Conservation (phyloP, 2,329 filamentous ascomycete species). For the Aspergillus alliaceus region DNA sequence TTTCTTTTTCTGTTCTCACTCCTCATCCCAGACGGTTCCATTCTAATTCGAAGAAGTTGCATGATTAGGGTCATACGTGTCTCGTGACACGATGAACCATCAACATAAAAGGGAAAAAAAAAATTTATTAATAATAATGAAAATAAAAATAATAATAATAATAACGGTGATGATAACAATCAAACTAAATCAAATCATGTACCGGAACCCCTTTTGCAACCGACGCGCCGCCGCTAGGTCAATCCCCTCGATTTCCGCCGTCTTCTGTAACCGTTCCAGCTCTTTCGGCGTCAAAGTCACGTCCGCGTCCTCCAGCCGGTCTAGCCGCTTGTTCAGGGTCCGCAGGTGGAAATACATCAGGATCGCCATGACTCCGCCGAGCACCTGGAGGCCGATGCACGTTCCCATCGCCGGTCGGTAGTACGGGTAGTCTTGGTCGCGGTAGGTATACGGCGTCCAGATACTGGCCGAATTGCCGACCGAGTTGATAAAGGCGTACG, state of each 20-base stretch:
- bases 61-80: no score
- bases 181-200: slow-evolving; percentile 44
- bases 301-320: slow-evolving; percentile 51
- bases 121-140: no score
- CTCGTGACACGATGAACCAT: no score
- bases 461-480: slow-evolving; percentile 55
- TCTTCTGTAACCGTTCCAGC: slow-evolving; percentile 48
- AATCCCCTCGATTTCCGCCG: slow-evolving; percentile 54
- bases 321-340: slow-evolving; percentile 52
- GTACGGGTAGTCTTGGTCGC: slow-evolving; percentile 37
- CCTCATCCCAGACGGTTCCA: no score
- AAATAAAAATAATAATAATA: no score
- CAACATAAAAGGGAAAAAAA: no score
- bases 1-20: no score
- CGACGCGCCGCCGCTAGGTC: slow-evolving; percentile 50
- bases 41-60: no score
- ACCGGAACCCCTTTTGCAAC: slow-evolving; percentile 58
- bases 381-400: slow-evolving; percentile 40
- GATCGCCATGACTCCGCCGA: slow-evolving; percentile 37
- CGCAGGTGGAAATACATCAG: slow-evolving; percentile 42
- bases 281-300: slow-evolving; percentile 49
- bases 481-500: slow-evolving; percentile 57
- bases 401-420: slow-evolving; percentile 45
- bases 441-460: slow-evolving; percentile 54
- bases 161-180: no score